Conservation (phyloP, 108 stramenopile species). For the Pseudonitzschia multistriata region DNA sequence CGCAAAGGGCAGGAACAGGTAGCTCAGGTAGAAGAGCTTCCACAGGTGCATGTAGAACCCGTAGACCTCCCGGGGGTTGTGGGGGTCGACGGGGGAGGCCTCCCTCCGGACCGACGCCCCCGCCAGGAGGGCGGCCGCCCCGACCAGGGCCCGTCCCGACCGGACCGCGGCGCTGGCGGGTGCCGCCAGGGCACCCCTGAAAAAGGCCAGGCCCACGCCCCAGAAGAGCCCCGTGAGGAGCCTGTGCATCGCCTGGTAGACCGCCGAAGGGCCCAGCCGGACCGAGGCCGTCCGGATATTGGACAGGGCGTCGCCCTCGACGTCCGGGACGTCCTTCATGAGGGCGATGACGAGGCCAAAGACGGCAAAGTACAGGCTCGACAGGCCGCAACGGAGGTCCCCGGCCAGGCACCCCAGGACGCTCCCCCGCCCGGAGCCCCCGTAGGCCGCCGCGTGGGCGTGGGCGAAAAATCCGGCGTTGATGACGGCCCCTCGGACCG, state of each 20-base stretch:
- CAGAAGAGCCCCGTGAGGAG: conserved; percentile 38
- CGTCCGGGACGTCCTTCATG: conserved; percentile 92
- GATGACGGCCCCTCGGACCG: conserved; percentile 89
- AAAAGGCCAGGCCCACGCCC: conserved; percentile 50
- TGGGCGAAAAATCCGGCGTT: conserved; percentile 90
- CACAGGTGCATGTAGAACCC: conserved; percentile 87
- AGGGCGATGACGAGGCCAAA: conserved; percentile 88
- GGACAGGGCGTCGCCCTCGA: conserved; percentile 63
- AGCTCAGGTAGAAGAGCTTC: conserved; percentile 86
- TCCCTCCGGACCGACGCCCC: conserved; percentile 63
- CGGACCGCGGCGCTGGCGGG: conserved; percentile 38
- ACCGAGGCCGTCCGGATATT: conserved; percentile 83
- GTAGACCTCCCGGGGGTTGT: conserved; percentile 73
- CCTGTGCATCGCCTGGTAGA: conserved; percentile 26
- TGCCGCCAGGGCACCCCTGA: conserved; percentile 34
- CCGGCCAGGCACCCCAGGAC: conserved; percentile 53
- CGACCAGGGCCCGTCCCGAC: conserved; percentile 55
- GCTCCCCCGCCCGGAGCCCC: conserved; percentile 12
- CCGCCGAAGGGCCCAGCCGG: conserved; percentile 62
- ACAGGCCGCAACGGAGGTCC: conserved; percentile 57
- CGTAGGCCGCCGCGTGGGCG: conserved; percentile 60
- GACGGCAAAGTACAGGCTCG: conserved; percentile 79
- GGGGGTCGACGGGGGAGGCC: conserved; percentile 63
- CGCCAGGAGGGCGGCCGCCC: conserved; percentile 50
- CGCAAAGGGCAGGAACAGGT: conserved; percentile 74